A percentile compares a stretch with the other conserved stretches of the same genome.
Conservation (phyloP, 139 green algal genomes). For the Coccomyxa sp. region DNA sequence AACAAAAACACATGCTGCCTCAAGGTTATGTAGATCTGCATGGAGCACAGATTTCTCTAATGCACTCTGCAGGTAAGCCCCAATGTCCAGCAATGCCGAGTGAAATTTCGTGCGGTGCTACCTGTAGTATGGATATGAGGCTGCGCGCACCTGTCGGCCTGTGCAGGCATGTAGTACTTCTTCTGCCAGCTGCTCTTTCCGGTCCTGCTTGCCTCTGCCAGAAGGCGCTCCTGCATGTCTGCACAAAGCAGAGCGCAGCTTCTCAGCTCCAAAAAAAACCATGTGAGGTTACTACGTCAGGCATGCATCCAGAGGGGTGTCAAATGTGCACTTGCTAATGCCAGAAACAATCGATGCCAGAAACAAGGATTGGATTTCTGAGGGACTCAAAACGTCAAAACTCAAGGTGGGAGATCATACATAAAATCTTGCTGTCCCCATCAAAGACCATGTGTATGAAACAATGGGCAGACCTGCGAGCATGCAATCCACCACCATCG, state of each 20-base stretch:
- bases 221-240: constrained; percentile 1
- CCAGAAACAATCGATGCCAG: not conserved
- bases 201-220: not conserved
- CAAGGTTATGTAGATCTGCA: too few relatives aligned
- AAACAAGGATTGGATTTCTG: not conserved
- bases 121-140: not conserved
- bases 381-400: not conserved
- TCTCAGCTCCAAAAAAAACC: not conserved
- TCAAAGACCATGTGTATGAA: not conserved
- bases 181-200: not conserved
- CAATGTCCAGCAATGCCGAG: not conserved
- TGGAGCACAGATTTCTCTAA: too few relatives aligned
- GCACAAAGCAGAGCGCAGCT: not conserved
- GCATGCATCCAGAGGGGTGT: not conserved
- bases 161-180: constrained; percentile 9
- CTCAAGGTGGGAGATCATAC: not conserved
- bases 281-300: not conserved
- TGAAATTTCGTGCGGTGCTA: not conserved
- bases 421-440: not conserved
- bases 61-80: too few relatives aligned
- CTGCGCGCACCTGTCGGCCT: not conserved
- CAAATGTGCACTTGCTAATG: not conserved
- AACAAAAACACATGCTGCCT: too few relatives aligned
- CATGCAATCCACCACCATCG: too few relatives aligned
- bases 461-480: not conserved